Percentiles rank a stretch among this genome's conserved stretches.
Evolutionary conservation across 2,329 filamentous ascomycete species (phyloP).

Genomic region (Claviceps africana): DNA sequence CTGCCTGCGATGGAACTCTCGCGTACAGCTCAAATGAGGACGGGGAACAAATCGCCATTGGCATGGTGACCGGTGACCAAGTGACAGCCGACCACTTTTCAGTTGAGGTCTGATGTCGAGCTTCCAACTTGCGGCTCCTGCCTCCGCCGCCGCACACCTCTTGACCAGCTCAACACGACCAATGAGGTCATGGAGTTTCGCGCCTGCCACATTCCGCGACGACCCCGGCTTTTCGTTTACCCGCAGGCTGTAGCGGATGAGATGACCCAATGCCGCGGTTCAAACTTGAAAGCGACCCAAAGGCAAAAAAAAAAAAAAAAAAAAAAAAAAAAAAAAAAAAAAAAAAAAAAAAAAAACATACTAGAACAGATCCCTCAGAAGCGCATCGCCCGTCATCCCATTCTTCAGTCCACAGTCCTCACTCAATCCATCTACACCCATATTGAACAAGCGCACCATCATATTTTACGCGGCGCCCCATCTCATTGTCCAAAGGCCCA

Average conservation of each 20-base stretch:
- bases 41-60: not conserved
- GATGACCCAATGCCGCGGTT: not conserved
- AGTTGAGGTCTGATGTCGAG: not conserved
- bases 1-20: not conserved
- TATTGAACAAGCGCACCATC: not conserved
- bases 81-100: no score
- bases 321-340: not conserved
- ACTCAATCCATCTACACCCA: no score
- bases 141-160: not conserved
- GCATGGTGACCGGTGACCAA: not conserved
- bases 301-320: not conserved
- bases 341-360: not conserved
- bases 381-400: not conserved
- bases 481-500: no score
- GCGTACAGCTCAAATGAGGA: not conserved
- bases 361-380: not conserved
- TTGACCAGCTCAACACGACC: not conserved
- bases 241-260: not conserved
- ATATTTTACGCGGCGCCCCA: not conserved
- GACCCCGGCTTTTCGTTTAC: conserved; percentile 1
- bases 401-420: not conserved
- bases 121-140: not conserved
- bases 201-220: not conserved
- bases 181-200: conserved; percentile 9
- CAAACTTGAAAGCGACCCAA: not conserved